phyloP scores from a whole-genome alignment of 169 alveolate genomes.

The Cryptosporidium sp. region DNA sequence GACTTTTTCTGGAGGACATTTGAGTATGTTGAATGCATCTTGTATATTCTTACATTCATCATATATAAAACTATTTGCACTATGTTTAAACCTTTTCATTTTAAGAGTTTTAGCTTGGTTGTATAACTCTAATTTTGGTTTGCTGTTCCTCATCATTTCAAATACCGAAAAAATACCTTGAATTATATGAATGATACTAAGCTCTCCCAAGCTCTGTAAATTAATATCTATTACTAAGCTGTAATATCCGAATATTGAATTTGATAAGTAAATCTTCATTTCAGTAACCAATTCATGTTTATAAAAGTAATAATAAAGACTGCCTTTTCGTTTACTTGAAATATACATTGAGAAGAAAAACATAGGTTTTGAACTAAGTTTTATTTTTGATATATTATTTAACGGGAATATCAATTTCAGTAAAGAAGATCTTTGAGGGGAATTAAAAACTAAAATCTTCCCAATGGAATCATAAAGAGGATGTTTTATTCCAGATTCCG shows the following conservation, averaged over 20 bases:
- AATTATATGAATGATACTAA: neutral
- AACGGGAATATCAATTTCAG: constrained; percentile 33
- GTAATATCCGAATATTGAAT: neutral
- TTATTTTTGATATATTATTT: neutral
- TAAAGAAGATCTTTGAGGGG: neutral
- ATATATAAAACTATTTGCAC: neutral
- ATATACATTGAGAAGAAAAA: constrained; percentile 23
- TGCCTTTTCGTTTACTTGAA: constrained; percentile 58
- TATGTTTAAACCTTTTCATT: constrained; percentile 7
- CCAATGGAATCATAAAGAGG: constrained; percentile 17
- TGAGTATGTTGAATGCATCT: neutral
- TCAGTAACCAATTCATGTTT: constrained; percentile 30
- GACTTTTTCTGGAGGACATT: constrained; percentile 54
- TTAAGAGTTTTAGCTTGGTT: constrained; percentile 3
- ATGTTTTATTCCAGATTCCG: neutral
- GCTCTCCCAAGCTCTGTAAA: neutral
- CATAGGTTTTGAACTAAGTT: neutral
- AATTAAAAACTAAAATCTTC: constrained; percentile 25
- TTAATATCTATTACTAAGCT: neutral
- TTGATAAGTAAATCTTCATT: constrained; percentile 12
- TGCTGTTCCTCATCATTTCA: constrained; percentile 54
- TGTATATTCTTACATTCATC: constrained; percentile 15
- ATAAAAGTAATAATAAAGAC: constrained; percentile 34
- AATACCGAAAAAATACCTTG: constrained; percentile 45
- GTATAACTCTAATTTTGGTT: constrained; percentile 15